Base-by-base conservation (phyloP, 169 alveolate species). In the Pseudocohnilembus persalinus region DNA sequence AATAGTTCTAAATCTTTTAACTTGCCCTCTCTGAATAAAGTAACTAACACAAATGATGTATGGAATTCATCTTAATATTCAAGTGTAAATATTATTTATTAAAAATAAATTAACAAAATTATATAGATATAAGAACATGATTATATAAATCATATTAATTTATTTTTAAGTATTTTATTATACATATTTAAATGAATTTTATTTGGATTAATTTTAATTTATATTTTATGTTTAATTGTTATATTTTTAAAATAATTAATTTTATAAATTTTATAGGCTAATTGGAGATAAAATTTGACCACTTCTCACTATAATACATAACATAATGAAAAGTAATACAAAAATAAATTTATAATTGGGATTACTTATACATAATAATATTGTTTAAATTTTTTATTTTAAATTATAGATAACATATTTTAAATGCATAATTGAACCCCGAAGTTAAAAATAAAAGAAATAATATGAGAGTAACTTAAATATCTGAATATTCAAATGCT, bases 401-500 rank as follows among this genome's bases (percentile, higher is more conserved):
- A 26, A 4, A n/a, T 75, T 30, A 29, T 74, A 76, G 83, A n/a
- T 75, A 86, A 74, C 81, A 64, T 74, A 32, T 35, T 1, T 32
- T 73, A 15, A 80, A 79, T 75, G 28, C 31, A 20, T 68, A 74
- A 27, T 76, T 86, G 25, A 86, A 86, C 63, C 90, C 90, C 29
- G 90, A 86, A 86, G 83, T 81, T 64, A 73, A 31, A 73, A 81
- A 73, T 24, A 81, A 81, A 76, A 76, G 63, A 49, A 74, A 74
- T 64, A 78, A 86, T 86, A 86, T 86, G 90, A 86, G 90, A 81
- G 87, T 83, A n/a, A 86, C 90, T 80, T 73, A 81, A 31, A 86
- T 86, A 35, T 86, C 90, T 30, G 90, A 86, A 76, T 86, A 86
- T 81, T 86, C 90, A 28, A 86, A 86, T 86, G 90, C 90, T 73